Base-by-base conservation (phyloP, 148 eudicot genomes). In the Rheum nobile region DNA sequence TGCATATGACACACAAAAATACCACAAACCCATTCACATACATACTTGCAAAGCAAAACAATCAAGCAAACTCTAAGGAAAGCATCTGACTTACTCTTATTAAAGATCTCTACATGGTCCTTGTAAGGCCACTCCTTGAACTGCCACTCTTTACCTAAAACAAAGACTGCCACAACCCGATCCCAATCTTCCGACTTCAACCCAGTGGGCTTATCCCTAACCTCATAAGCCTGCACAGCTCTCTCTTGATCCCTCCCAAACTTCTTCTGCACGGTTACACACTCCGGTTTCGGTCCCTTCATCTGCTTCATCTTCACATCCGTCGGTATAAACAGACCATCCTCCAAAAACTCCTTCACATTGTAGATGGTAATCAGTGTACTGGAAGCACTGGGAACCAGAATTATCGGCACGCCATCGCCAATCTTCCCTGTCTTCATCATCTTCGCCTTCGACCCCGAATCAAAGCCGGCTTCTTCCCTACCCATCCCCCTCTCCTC, bases 281-380 rank as follows among this genome's bases (percentile, higher is more conserved):
- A 91, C 28, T 94, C 98, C 1, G 98, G 98, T 80, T 91, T 94
- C 8, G 83, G 83, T 76, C 91, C 92, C 75, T 90, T 91, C 91
- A 86, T 83, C 86, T 86, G 89, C 83, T 91, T 94, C 86, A 86
- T 77, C 89, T 88, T 91, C 78, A 87, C 90, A 78, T 94, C 97
- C 0, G 97, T 88, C 0, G 97, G 88, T 13, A 91, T 82, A 82
- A 78, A 94, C 71, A 94, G 88, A 0, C 98, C 98, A 74, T 94
- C 96, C 83, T 94, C 98, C 86, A 94, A 79, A 79, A 94, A 94
- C 79, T 94, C 98, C 86, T 94, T 94, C 77, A 91, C 97, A 83
- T 94, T 94, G 31, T 89, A 91, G 13, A 94, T 94, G 0, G 98
- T 94, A 71, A 94, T 88, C 89, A 94, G 77, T 2, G 98, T 94